Evolutionary conservation across 2,329 filamentous ascomycete genomes (phyloP), one percentile per base, ranked within the genome.

Genomic region (Diaporthe ampelina): DNA sequence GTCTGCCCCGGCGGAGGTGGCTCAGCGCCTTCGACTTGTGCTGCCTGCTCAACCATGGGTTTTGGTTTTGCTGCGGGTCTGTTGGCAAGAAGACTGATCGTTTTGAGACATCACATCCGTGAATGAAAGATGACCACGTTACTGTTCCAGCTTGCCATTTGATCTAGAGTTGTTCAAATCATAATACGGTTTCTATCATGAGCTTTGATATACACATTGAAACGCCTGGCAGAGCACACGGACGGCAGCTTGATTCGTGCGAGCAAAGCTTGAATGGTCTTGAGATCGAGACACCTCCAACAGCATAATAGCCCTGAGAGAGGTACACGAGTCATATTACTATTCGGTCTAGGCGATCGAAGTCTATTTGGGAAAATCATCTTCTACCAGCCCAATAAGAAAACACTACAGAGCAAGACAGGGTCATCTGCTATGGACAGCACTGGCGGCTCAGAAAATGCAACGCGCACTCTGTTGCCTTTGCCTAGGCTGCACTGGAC

Each of bases 181-280:
- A 19, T 37, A 17, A 37, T 52, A 67, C 19, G n/a, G 5, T n/a
- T 48, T 50, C 59, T 35, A 21, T 37, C 8, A 50, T 29, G 59
- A 50, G 45, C 29, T 13, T 50, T 13, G 29, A 13, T n/a, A n/a
- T 48, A n/a, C 19, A n/a, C 21, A 6, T 26, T 50, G 45, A 50
- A 67, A 50, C 29, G 19, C 59, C 11, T 37, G 21, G 26, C 40
- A 29, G 11, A 2, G 19, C 26, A 50, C 61, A 67, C 45, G 29
- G 61, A 52, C 43, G 15, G 10, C 24, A 21, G 61, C 43, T 67
- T 52, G 61, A 37, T 67, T 67, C 45, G 29, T 67, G 61, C 29
- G 11, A 35, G 13, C 11, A 67, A 67, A 52, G 26, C 45, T 52
- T 67, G n/a, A 26, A 50, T 11, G 43, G 29, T 45, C 29, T n/a